Evolutionary conservation across 2,329 filamentous ascomycete species (phyloP), one percentile per base, ranked within the genome.

Genomic region (Pleurostoma richardsiae): DNA sequence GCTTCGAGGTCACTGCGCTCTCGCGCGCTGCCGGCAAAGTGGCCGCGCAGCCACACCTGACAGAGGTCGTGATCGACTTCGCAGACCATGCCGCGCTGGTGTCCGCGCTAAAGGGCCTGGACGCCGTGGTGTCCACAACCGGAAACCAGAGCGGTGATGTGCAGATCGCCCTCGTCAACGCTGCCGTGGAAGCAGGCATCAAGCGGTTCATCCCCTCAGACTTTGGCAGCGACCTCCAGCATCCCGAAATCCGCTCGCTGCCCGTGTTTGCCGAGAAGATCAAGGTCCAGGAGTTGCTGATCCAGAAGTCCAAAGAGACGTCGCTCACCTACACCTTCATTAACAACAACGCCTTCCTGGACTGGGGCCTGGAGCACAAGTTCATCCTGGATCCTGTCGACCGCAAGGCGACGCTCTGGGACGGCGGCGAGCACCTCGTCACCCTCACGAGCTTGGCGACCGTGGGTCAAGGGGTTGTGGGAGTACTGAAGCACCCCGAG

Each of bases 161-260:
- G 4, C 81, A 85, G 57, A 61, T 62, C 10, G 60, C 67, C 19
- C 56, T 84, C 45, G 70, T 83, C 41, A 75, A 85, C 42, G 82
- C 80, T 1, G 72, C 79, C 10, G 69, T 79, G 40, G 72, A 72
- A 5, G 80, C 79, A 1, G 76, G 78, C 6, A 79, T 85, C 5
- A 71, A 77, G 54, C 72, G 79, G n/a, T 82, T 83, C 64, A 65
- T 85, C 29, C 80, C 81, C 1, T 77, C 77, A 3, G 80, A 85
- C 46, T 85, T 76, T 38, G 68, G 67, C 26, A 61, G 61, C 6
- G 58, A 70, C 59, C 56, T 70, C 65, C 56, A 69, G 55, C 49
- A 63, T 53, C 38, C 66, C 58, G 59, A 60, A 44, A 53, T 61
- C 41, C 52, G 66, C 46, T 43, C 61, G 3, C 68, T 85, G 1